phyloP scores from a whole-genome alignment of 208 protist genomes.

The Wallacemonas rigidus region DNA sequence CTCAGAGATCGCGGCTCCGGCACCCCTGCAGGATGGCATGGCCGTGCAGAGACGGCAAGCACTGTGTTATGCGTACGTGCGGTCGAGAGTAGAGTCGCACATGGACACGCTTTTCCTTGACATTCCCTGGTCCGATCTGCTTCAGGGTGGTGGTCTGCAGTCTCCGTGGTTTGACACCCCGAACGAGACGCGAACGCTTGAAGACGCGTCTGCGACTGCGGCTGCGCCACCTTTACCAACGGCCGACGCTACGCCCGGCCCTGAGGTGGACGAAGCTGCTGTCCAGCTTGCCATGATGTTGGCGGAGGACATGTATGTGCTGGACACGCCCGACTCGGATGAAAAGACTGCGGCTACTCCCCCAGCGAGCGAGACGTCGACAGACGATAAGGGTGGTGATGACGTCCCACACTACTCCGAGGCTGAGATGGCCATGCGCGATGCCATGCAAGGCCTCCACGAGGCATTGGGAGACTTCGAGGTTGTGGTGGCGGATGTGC shows the following conservation, averaged over 20 bases:
- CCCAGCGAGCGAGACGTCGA: slow-evolving; percentile 9
- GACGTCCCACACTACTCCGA: slow-evolving; percentile 22
- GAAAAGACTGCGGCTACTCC: slow-evolving; percentile 2
- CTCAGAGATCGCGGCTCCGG: neutral
- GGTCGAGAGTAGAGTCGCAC: slow-evolving; percentile 59
- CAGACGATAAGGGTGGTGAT: slow-evolving; percentile 6
- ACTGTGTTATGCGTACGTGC: slow-evolving; percentile 54
- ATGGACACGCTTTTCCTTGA: slow-evolving; percentile 72
- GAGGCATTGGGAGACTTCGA: slow-evolving; percentile 73
- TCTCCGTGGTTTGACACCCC: slow-evolving; percentile 19
- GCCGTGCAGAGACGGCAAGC: slow-evolving; percentile 28
- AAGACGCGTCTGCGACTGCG: slow-evolving; percentile 1
- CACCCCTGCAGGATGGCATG: neutral
- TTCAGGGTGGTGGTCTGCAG: slow-evolving; percentile 40
- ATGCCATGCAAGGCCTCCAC: slow-evolving; percentile 53
- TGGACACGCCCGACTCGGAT: neutral
- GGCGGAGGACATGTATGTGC: slow-evolving; percentile 20
- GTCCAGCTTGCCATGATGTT: slow-evolving; percentile 31
- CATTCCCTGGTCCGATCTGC: slow-evolving; percentile 60
- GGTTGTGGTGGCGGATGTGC: slow-evolving; percentile 71
- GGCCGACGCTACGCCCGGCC: neutral
- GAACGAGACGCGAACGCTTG: neutral
- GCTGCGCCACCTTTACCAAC: neutral
- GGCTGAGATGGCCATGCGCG: slow-evolving; percentile 37
- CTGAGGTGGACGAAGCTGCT: slow-evolving; percentile 3